Percentiles rank a stretch among this genome's conserved stretches.
Evolutionary conservation across 2,329 filamentous ascomycete genomes (phyloP).

Genomic region (Arachnomyces sp.): DNA sequence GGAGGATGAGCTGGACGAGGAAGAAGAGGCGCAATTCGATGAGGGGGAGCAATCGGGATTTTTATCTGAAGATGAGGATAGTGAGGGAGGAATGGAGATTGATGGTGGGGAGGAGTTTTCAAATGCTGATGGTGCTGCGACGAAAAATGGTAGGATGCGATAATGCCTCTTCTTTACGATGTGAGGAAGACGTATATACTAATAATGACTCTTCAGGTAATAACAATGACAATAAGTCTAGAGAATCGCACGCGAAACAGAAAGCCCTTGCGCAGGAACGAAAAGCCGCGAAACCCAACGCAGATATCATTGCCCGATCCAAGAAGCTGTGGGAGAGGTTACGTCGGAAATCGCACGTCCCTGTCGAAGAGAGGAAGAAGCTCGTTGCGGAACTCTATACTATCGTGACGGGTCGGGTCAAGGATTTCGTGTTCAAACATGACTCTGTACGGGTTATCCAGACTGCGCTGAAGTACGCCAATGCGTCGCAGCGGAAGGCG

Average conservation of each 20-base stretch:
- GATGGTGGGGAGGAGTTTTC: constrained; percentile 11
- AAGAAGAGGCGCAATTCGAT: constrained; percentile 28
- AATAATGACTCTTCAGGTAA: constrained; percentile 39
- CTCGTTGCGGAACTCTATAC: constrained; percentile 82
- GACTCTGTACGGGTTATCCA: constrained; percentile 95
- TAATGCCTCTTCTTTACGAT: constrained; percentile 20
- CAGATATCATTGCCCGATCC: constrained; percentile 75
- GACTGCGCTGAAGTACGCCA: constrained; percentile 93
- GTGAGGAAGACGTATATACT: constrained; percentile 9
- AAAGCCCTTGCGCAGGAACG: constrained; percentile 80
- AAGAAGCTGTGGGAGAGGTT: constrained; percentile 98
- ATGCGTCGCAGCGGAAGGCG: constrained; percentile 69
- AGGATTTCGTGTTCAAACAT: constrained; percentile 97
- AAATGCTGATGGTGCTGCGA: constrained; percentile 10
- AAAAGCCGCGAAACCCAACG: constrained; percentile 85
- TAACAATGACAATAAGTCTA: constrained; percentile 46
- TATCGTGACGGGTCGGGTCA: constrained; percentile 83
- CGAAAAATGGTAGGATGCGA: constrained; percentile 10
- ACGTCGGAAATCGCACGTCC: constrained; percentile 86
- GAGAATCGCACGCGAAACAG: constrained; percentile 88
- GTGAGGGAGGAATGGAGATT: constrained; percentile 9
- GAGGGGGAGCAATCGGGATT: constrained; percentile 13
- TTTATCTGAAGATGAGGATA: constrained; percentile 16
- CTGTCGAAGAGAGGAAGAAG: constrained; percentile 76
- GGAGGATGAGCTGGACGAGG: constrained; percentile 27